Conservation (phyloP, 2,329 filamentous ascomycete genomes). For the Epicoccum nigrum region DNA sequence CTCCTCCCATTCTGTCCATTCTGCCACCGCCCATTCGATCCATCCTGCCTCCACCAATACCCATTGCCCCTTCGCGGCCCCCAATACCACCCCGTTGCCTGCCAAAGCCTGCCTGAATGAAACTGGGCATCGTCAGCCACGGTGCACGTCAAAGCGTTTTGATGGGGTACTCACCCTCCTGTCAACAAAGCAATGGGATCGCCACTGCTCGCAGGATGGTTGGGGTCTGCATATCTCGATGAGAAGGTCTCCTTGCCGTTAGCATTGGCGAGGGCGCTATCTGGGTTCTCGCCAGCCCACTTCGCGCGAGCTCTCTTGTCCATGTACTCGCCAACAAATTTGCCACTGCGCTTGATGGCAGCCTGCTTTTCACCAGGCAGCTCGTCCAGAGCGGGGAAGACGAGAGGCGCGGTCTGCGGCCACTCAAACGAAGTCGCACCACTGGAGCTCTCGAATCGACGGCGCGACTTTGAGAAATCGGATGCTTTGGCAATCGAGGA, state of each 20-base stretch:
- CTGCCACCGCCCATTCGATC: too few species aligned
- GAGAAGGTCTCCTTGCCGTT: constrained; percentile 45
- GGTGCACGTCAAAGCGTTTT: too few species aligned
- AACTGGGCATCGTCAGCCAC: too few species aligned
- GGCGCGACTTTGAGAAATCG: constrained; percentile 24
- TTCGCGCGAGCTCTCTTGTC: constrained; percentile 56
- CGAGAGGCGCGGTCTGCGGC: constrained; percentile 39
- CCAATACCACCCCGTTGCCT: too few species aligned
- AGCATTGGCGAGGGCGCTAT: constrained; percentile 43
- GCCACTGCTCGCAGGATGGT: constrained; percentile 57
- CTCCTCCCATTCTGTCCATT: too few species aligned
- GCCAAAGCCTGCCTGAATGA: too few species aligned
- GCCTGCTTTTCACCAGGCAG: constrained; percentile 39
- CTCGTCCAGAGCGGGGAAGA: constrained; percentile 28
- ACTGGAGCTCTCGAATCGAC: constrained; percentile 30
- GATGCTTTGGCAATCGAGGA: constrained; percentile 4
- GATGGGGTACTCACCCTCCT: constrained; percentile 30
- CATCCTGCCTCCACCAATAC: too few species aligned
- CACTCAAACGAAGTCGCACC: not conserved
- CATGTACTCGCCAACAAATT: constrained; percentile 52
- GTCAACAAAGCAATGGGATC: constrained; percentile 54
- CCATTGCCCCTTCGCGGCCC: too few species aligned
- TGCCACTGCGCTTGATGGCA: not conserved
- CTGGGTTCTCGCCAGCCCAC: constrained; percentile 51
- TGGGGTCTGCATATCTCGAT: constrained; percentile 59